These are phyloP conservation scores for Penicillium glabrum DNA, from an alignment of 2,329 filamentous ascomycete genomes.

Conservation along the genomic window DNA sequence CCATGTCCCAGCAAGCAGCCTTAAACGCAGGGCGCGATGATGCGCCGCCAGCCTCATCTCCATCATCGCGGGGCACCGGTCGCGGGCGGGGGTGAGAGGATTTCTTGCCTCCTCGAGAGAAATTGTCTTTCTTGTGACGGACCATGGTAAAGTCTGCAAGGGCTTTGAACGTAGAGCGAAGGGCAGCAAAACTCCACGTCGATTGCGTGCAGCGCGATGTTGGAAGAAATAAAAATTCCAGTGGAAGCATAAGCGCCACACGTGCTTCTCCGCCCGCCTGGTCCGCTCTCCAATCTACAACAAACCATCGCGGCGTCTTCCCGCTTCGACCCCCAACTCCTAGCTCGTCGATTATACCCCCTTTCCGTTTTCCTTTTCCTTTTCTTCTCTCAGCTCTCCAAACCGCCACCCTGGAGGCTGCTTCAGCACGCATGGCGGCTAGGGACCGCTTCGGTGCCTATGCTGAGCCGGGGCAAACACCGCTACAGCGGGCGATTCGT, in stretches of 20 bases:
- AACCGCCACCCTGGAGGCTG: slow-evolving; percentile 74
- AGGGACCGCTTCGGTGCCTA: slow-evolving; percentile 89
- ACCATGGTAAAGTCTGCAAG: slow-evolving; percentile 61
- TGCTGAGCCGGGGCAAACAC: slow-evolving; percentile 74
- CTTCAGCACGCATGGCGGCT: slow-evolving; percentile 90
- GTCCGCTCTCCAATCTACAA: slow-evolving; percentile 16
- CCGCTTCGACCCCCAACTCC: slow-evolving; percentile 3
- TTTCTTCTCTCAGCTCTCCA: slow-evolving; percentile 4
- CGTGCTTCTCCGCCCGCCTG: slow-evolving; percentile 26
- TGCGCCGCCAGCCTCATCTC: slow-evolving; percentile 34
- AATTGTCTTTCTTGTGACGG: slow-evolving; percentile 90
- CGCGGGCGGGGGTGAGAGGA: slow-evolving; percentile 60
- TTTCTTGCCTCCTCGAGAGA: slow-evolving; percentile 71
- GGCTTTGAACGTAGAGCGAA: not conserved
- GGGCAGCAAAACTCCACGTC: not conserved
- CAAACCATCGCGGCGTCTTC: slow-evolving; percentile 13
- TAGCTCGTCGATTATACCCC: not conserved
- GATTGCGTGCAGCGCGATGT: not conserved
- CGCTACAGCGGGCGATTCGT: slow-evolving; percentile 91
- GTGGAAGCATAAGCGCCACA: slow-evolving; percentile 26
- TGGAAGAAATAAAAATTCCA: slow-evolving; percentile 14
- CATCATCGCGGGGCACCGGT: slow-evolving; percentile 46
- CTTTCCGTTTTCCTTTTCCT: slow-evolving; percentile 1
- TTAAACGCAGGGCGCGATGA: slow-evolving; percentile 63
- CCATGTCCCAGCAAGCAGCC: slow-evolving; percentile 96